These are phyloP conservation scores for Blastobotrys americana DNA, from an alignment of 805 yeast genomes.

Conservation along the genomic window DNA sequence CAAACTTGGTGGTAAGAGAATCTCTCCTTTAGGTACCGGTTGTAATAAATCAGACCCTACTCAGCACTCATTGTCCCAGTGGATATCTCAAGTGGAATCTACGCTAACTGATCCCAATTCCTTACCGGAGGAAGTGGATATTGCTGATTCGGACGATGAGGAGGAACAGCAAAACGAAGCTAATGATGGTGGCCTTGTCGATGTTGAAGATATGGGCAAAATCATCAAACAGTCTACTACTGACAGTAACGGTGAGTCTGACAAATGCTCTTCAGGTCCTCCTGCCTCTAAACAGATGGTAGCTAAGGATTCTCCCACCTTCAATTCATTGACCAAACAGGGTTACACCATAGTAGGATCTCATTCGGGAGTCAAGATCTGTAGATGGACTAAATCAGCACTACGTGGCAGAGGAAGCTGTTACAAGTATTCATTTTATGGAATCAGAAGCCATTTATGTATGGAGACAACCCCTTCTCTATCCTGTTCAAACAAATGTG, in stretches of 20 bases:
- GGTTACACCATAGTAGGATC: conserved; percentile 91
- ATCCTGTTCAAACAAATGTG: conserved; percentile 93
- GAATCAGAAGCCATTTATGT: conserved; percentile 82
- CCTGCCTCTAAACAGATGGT: conserved; percentile 75
- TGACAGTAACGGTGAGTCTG: conserved; percentile 9
- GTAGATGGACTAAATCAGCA: conserved; percentile 95
- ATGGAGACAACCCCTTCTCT: conserved; percentile 94
- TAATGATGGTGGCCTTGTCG: conserved; percentile 48
- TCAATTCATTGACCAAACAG: conserved; percentile 79
- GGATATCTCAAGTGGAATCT: conserved; percentile 55
- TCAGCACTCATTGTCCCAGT: conserved; percentile 51
- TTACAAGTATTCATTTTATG: conserved; percentile 87
- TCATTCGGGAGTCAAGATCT: conserved; percentile 90
- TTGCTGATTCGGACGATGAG: conserved; percentile 51
- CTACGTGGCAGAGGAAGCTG: conserved; percentile 91
- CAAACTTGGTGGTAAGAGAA: conserved; percentile 77
- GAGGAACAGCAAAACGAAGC: conserved; percentile 35
- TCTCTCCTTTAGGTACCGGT: conserved; percentile 75
- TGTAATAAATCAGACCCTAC: conserved; percentile 62
- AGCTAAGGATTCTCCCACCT: conserved; percentile 82
- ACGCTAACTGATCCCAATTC: conserved; percentile 49
- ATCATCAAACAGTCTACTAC: conserved; percentile 34
- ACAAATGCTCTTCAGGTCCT: no score
- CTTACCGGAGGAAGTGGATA: conserved; percentile 58
- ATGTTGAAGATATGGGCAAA: conserved; percentile 83